Percentiles rank a stretch among this genome's conserved stretches.
phyloP scores from a whole-genome alignment of 345 rosid species.

The Dipteronia sinensis region DNA sequence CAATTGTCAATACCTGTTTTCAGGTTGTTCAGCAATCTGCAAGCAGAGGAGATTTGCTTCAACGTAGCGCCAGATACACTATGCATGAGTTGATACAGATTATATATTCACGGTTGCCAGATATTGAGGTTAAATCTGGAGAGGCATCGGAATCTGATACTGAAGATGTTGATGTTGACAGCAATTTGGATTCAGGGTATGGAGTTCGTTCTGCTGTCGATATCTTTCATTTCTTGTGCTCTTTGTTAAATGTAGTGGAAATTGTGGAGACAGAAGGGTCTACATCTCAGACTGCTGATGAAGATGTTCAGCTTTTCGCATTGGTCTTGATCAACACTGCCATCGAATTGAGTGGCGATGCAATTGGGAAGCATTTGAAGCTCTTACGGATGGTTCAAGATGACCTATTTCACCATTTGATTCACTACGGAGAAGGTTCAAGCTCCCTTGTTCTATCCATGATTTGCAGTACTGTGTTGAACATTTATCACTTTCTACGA shows the following conservation, averaged over 20 bases:
- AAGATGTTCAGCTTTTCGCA: slow-evolving; percentile 70
- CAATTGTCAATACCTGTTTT: slow-evolving; percentile 83
- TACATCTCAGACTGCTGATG: slow-evolving; percentile 51
- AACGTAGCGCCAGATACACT: slow-evolving; percentile 68
- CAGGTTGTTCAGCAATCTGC: slow-evolving; percentile 84
- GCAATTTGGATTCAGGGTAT: slow-evolving; percentile 46
- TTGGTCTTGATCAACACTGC: slow-evolving; percentile 74
- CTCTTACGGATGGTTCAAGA: slow-evolving; percentile 81
- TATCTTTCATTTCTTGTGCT: slow-evolving; percentile 81
- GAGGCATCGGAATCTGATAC: slow-evolving; percentile 68
- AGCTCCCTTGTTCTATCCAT: slow-evolving; percentile 77
- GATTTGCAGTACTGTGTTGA: slow-evolving; percentile 88
- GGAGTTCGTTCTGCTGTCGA: slow-evolving; percentile 74
- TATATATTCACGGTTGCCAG: slow-evolving; percentile 67
- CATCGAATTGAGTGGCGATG: slow-evolving; percentile 79
- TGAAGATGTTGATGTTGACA: slow-evolving; percentile 43
- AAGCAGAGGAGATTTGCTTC: slow-evolving; percentile 75
- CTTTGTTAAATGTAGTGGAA: slow-evolving; percentile 72
- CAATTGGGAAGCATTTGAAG: slow-evolving; percentile 68
- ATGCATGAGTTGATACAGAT: slow-evolving; percentile 89
- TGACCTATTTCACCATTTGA: slow-evolving; percentile 80
- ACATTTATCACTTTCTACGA: slow-evolving; percentile 81
- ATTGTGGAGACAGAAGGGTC: slow-evolving; percentile 67
- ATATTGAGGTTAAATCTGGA: slow-evolving; percentile 51
- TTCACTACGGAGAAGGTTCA: slow-evolving; percentile 77